Base-by-base conservation (phyloP, 805 yeast genomes). In the Ogataea thermomethanolica region DNA sequence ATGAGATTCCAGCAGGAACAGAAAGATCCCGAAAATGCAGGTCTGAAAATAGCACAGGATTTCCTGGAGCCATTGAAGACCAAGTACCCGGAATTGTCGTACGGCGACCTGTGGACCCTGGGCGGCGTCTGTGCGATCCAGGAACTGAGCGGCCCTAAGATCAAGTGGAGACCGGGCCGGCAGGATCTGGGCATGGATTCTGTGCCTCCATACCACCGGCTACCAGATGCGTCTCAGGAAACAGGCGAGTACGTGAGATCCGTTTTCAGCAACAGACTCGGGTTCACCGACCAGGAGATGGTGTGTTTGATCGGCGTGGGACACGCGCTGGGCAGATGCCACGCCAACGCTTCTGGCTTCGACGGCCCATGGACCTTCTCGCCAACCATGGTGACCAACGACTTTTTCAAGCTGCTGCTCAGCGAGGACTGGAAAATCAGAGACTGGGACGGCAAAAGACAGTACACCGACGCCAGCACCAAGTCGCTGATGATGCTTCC, bases 301-400 rank as follows among this genome's bases (percentile, higher is more conserved):
- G 76, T 71, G 14, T 64, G 67, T 30, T 54, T 73, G 35, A 59
- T 70, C 29, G 78, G 78, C 27, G 65, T 60, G 24, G 74, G 74
- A 10, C 78, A 73, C 53, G 64, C 69, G 9, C 45, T 73, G 28
- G 78, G 78, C 21, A 56, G 77, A 51, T 69, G 77, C 45, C 78
- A 73, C 49, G 54, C 55, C 42, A 59, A 71, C 48, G 76, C 79
- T 45, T 76, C 88, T 15, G 95, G 95, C 2, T 88, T 71, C 67
- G 93, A 84, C 49, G 95, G 95, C 10, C 89, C 91, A 46, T 87
- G 95, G 95, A 90, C 91, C 27, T 83, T 82, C 40, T 76, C 84
- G 28, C 87, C 93, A 40, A 84, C 83, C 23, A 62, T 69, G 48
- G 83, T 88, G 59, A 71, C 81, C 37, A 88, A 87, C 66, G 86